A percentile compares a stretch with the other conserved stretches of the same genome.
phyloP scores from a whole-genome alignment of 148 eudicot genomes.

The Rhododendron mucronatum region DNA sequence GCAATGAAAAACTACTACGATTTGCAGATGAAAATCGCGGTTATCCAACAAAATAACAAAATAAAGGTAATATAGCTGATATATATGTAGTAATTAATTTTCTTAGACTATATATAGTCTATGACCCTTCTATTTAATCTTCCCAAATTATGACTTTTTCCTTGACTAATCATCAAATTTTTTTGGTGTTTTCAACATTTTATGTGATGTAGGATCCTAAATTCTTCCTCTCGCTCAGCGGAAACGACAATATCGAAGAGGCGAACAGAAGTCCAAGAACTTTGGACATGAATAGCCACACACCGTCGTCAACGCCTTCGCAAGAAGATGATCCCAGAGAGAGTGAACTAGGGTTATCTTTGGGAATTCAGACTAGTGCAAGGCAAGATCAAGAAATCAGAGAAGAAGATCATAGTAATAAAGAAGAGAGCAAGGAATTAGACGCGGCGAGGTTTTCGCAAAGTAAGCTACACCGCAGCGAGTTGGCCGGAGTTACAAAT shows the following conservation, averaged over 20 bases:
- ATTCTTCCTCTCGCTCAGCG: slow-evolving; percentile 28
- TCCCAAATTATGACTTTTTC: neutral
- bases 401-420: slow-evolving; percentile 7
- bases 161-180: neutral
- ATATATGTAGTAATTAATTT: no score
- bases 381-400: slow-evolving; percentile 3
- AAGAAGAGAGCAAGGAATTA: slow-evolving; percentile 14
- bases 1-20: slow-evolving; percentile 45
- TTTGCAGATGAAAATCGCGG: slow-evolving; percentile 37
- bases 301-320: slow-evolving; percentile 11
- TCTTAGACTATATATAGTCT: neutral
- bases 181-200: neutral
- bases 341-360: slow-evolving; percentile 45
- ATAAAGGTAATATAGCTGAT: slow-evolving; percentile 22
- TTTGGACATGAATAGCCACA: slow-evolving; percentile 1
- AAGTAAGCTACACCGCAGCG: slow-evolving; percentile 17
- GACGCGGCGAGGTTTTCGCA: slow-evolving; percentile 13
- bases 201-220: slow-evolving; percentile 34
- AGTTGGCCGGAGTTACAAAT: slow-evolving; percentile 28
- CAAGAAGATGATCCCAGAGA: slow-evolving; percentile 22
- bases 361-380: slow-evolving; percentile 25
- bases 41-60: slow-evolving; percentile 25
- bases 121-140: neutral
- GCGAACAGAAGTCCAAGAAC: slow-evolving; percentile 17
- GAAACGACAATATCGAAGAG: slow-evolving; percentile 17